These are phyloP conservation scores for Apiospora pterosperma DNA, from an alignment of 2,329 filamentous ascomycete species.

Conservation along the genomic window DNA sequence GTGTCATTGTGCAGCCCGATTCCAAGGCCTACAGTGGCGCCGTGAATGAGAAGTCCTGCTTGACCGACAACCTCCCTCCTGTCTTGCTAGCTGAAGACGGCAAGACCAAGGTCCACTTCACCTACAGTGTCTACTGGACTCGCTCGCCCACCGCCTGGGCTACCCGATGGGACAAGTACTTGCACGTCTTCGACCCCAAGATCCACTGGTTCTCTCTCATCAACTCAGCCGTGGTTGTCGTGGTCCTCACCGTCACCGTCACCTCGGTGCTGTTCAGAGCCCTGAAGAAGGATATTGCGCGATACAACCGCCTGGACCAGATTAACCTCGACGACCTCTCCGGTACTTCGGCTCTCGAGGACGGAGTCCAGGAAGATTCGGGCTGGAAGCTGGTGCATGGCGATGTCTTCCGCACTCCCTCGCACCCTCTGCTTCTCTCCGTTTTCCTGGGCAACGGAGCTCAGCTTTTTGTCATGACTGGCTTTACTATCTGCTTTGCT, in stretches of 20 bases:
- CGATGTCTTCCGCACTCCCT: constrained; percentile 89
- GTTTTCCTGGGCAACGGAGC: constrained; percentile 89
- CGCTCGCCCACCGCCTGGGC: constrained; percentile 86
- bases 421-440: constrained; percentile 78
- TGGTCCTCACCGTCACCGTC: constrained; percentile 88
- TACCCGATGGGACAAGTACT: constrained; percentile 97
- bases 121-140: constrained; percentile 89
- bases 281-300: constrained; percentile 88
- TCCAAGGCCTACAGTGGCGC: constrained; percentile 61
- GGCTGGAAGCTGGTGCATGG: constrained; percentile 98
- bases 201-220: constrained; percentile 99
- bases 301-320: constrained; percentile 92
- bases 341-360: constrained; percentile 74
- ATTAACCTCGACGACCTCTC: constrained; percentile 88
- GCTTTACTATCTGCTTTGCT: constrained; percentile 88
- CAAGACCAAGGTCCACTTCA: constrained; percentile 70
- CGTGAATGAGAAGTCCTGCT: constrained; percentile 51
- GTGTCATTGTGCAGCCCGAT: constrained; percentile 80
- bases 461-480: constrained; percentile 97
- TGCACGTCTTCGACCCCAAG: constrained; percentile 95
- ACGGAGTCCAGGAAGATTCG: constrained; percentile 94
- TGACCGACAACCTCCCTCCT: constrained; percentile 45
- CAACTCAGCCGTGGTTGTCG: constrained; percentile 91
- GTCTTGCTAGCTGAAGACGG: constrained; percentile 59
- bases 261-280: constrained; percentile 87